These are phyloP conservation scores for Zizania palustris DNA, from an alignment of 202 grass and related monocot genomes.

Conservation along the genomic window DNA sequence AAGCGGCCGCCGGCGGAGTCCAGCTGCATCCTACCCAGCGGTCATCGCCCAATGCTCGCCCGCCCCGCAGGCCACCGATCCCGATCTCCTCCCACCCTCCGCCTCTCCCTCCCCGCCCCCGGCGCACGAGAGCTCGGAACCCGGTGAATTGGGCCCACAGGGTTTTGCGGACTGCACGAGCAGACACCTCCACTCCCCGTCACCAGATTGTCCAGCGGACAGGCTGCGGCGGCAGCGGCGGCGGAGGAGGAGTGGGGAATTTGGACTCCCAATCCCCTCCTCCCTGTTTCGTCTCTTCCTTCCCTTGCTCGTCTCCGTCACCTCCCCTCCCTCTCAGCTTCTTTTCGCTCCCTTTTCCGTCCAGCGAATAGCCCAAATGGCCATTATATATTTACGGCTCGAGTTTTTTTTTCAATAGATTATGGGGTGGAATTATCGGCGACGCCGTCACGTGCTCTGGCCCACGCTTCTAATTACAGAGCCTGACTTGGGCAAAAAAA, in stretches of 20 bases:
- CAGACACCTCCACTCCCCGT: background rate
- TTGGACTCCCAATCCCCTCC: constrained; percentile 56
- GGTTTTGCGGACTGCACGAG: constrained; percentile 20
- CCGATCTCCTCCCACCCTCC: constrained; percentile 40
- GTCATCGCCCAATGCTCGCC: constrained; percentile 53
- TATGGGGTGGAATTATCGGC: background rate
- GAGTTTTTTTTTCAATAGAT: constrained; percentile 15
- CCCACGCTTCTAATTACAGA: background rate
- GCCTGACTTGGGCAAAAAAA: too few species aligned
- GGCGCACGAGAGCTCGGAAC: constrained; percentile 26
- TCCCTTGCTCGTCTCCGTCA: constrained; percentile 49
- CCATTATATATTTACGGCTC: background rate
- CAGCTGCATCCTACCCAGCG: constrained; percentile 52
- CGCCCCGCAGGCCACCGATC: constrained; percentile 35
- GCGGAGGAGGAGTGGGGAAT: constrained; percentile 42
- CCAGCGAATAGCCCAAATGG: background rate
- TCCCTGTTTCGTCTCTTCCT: constrained; percentile 37
- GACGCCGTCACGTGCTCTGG: background rate
- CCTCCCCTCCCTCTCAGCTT: constrained; percentile 12
- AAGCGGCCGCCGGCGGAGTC: constrained; percentile 50
- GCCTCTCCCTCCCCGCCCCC: background rate
- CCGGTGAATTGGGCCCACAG: constrained; percentile 23
- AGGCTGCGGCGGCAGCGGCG: background rate
- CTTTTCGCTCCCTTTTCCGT: constrained; percentile 39
- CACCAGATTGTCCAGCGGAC: constrained; percentile 6